Percentiles rank a stretch among this genome's conserved stretches.
Evolutionary conservation across 2,329 filamentous ascomycete species (phyloP).

Genomic region (Pseudogymnoascus sp.): DNA sequence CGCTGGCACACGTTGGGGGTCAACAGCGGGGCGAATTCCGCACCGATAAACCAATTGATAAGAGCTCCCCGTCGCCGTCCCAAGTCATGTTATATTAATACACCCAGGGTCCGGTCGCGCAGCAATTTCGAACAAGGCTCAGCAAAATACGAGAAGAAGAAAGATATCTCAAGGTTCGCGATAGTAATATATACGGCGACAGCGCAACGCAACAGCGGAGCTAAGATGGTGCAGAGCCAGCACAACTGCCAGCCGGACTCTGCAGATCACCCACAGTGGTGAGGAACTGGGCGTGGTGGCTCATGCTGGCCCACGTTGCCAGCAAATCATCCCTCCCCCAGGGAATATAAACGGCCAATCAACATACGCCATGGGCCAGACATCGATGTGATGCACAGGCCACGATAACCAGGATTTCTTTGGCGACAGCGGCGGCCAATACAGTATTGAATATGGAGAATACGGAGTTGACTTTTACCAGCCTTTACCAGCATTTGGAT

Average conservation of each 20-base stretch:
- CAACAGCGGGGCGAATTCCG: slow-evolving; percentile 15
- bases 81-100: slow-evolving; percentile 10
- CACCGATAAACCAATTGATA: slow-evolving; percentile 13
- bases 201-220: slow-evolving; percentile 1
- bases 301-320: slow-evolving; percentile 13
- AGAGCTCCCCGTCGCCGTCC: slow-evolving; percentile 11
- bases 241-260: slow-evolving; percentile 11
- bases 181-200: slow-evolving; percentile 4
- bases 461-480: not conserved
- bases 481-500: not conserved
- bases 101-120: slow-evolving; percentile 3
- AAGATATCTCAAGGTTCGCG: not conserved
- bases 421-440: slow-evolving; percentile 10
- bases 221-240: slow-evolving; percentile 10
- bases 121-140: slow-evolving; percentile 12
- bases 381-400: slow-evolving; percentile 4
- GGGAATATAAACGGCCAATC: slow-evolving; percentile 10
- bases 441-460: not conserved
- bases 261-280: slow-evolving; percentile 10
- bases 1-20: slow-evolving; percentile 1
- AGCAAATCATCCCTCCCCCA: slow-evolving; percentile 13
- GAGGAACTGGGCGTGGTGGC: slow-evolving; percentile 10
- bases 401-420: slow-evolving; percentile 7
- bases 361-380: slow-evolving; percentile 1
- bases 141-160: slow-evolving; percentile 10